These are phyloP conservation scores for Backusella luteola DNA, from an alignment of 192 early-diverging fungal genomes.

Conservation along the genomic window DNA sequence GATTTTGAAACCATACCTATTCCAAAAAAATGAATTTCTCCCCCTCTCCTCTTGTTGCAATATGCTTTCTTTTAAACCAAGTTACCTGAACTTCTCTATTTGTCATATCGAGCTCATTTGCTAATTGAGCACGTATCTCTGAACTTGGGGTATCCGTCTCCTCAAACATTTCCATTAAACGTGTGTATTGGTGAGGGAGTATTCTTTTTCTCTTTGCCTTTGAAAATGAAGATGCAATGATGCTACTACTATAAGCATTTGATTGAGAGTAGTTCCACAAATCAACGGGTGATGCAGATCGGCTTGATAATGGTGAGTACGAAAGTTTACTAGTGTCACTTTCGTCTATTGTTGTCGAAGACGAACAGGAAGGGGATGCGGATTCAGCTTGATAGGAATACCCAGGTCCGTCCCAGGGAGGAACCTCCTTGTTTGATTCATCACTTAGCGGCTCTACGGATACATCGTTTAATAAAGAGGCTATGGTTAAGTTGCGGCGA, in stretches of 20 bases:
- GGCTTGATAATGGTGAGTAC: neutral
- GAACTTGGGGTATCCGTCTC: slow-evolving; percentile 76
- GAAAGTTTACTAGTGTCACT: neutral
- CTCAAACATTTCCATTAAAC: slow-evolving; percentile 66
- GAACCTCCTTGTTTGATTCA: neutral
- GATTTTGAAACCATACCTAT: slow-evolving; percentile 83
- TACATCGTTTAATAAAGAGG: neutral
- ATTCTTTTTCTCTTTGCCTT: slow-evolving; percentile 79
- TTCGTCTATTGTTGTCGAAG: neutral
- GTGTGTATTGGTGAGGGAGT: slow-evolving; percentile 66
- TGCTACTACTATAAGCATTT: neutral
- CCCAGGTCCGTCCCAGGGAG: neutral
- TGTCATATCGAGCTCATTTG: slow-evolving; percentile 72
- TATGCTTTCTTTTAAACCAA: neutral
- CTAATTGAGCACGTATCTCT: slow-evolving; percentile 69
- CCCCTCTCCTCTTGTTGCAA: neutral
- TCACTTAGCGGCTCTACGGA: neutral
- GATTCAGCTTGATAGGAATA: neutral
- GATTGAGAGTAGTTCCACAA: neutral
- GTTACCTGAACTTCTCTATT: slow-evolving; percentile 75
- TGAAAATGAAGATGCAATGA: neutral
- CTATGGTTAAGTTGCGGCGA: neutral
- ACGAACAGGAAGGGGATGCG: neutral
- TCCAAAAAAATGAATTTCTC: slow-evolving; percentile 7
- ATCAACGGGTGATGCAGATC: neutral